phyloP scores from a whole-genome alignment of 805 yeast genomes.

The Yamadazyma insecticola region DNA sequence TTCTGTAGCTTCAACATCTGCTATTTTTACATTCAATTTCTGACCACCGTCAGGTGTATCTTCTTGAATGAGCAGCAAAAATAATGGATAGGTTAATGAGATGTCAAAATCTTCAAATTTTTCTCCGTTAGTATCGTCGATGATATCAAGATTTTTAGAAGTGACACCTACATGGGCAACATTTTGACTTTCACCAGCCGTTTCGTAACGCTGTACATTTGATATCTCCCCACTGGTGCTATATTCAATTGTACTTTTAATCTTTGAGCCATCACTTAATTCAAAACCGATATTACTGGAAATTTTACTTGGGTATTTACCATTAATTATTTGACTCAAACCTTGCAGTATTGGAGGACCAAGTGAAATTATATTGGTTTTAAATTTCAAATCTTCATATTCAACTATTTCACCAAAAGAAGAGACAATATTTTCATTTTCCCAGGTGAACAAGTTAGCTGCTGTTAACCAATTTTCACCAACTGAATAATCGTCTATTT shows the following conservation, averaged over 20 bases:
- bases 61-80: constrained; percentile 5
- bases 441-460: constrained; percentile 55
- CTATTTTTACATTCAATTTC: constrained; percentile 14
- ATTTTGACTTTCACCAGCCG: constrained; percentile 38
- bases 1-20: too few species aligned
- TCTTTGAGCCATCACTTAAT: constrained; percentile 32
- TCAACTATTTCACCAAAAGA: constrained; percentile 36
- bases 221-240: constrained; percentile 26
- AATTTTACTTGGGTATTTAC: constrained; percentile 28
- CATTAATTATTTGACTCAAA: constrained; percentile 31
- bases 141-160: background rate
- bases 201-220: constrained; percentile 34
- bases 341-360: too few species aligned
- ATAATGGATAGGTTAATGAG: constrained; percentile 25
- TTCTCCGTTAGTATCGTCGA: constrained; percentile 1
- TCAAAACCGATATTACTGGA: constrained; percentile 31
- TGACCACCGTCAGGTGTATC: background rate
- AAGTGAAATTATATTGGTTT: background rate
- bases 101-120: constrained; percentile 6
- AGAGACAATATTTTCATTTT: constrained; percentile 33
- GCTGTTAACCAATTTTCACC: constrained; percentile 58
- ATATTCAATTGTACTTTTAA: constrained; percentile 24
- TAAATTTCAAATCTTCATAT: constrained; percentile 5
- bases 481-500: constrained; percentile 18
- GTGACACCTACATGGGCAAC: constrained; percentile 19